A percentile compares a stretch with the other conserved stretches of the same genome.
Evolutionary conservation across 108 stramenopile genomes (phyloP).

Genomic region (Epithemia pelagica): DNA sequence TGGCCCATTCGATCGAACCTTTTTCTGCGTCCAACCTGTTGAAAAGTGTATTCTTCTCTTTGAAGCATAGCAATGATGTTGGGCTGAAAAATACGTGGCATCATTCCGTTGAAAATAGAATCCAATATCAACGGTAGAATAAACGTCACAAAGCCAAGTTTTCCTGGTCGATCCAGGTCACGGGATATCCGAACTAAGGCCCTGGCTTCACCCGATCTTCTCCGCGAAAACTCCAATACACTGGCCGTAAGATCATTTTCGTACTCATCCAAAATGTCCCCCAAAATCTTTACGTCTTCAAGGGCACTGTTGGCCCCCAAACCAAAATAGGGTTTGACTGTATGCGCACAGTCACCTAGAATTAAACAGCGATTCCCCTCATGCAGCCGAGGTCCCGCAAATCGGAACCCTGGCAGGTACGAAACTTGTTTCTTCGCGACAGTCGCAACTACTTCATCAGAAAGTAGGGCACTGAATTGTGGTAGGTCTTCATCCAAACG

Average conservation of each 20-base stretch:
- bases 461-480: slow-evolving; percentile 59
- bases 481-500: slow-evolving; percentile 67
- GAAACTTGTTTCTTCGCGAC: slow-evolving; percentile 66
- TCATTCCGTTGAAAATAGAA: slow-evolving; percentile 58
- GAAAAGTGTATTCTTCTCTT: slow-evolving; percentile 48
- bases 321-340: slow-evolving; percentile 93
- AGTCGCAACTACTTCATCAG: slow-evolving; percentile 49
- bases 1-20: slow-evolving; percentile 52
- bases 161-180: slow-evolving; percentile 72
- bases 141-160: slow-evolving; percentile 74
- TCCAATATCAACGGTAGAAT: slow-evolving; percentile 85
- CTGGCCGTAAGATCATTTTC: slow-evolving; percentile 34
- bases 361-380: slow-evolving; percentile 55
- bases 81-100: slow-evolving; percentile 69
- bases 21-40: slow-evolving; percentile 40
- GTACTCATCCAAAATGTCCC: slow-evolving; percentile 18
- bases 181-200: slow-evolving; percentile 74
- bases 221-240: slow-evolving; percentile 50
- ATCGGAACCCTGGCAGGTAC: slow-evolving; percentile 78
- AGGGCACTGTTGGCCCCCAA: slow-evolving; percentile 91
- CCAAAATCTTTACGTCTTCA: slow-evolving; percentile 72
- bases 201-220: slow-evolving; percentile 65
- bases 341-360: slow-evolving; percentile 82
- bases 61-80: slow-evolving; percentile 88
- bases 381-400: slow-evolving; percentile 64